Conservation (phyloP, 371 early-diverging fungal genomes). For the Amoeboaphelidium protococcarum region DNA sequence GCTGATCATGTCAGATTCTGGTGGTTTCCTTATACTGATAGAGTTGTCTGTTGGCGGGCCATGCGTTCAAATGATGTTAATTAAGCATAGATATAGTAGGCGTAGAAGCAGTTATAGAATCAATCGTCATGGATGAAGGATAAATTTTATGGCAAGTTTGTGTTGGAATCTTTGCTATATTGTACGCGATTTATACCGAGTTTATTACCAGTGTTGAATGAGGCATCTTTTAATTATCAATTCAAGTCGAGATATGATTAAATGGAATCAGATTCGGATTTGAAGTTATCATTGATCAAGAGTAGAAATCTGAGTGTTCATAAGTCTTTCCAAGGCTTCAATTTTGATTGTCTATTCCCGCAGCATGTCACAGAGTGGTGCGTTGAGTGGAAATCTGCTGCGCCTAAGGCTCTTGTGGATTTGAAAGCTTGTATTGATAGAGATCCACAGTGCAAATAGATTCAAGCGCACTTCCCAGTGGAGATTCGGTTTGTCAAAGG, state of each 20-base stretch:
- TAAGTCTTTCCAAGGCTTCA: conserved; percentile 39
- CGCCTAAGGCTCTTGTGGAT: conserved; percentile 28
- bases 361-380: conserved; percentile 72
- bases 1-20: conserved; percentile 54
- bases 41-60: conserved; percentile 44
- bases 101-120: too few relatives aligned
- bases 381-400: conserved; percentile 32
- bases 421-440: conserved; percentile 26
- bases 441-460: conserved; percentile 7
- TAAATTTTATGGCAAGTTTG: conserved; percentile 22
- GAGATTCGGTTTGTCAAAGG: conserved; percentile 48
- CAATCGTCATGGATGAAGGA: conserved; percentile 20
- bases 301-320: conserved; percentile 32
- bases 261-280: too few relatives aligned
- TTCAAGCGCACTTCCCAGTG: conserved; percentile 38
- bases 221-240: conserved; percentile 15
- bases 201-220: conserved; percentile 21
- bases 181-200: conserved; percentile 25
- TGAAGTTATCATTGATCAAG: too few relatives aligned
- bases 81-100: conserved; percentile 1
- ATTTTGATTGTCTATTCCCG: conserved; percentile 53
- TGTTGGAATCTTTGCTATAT: conserved; percentile 36
- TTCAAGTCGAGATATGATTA: too few relatives aligned
- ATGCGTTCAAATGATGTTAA: conserved; percentile 25
- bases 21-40: conserved; percentile 62